Conservation (phyloP, 495 filamentous ascomycete genomes). For the Penicillium atrosanguineum region DNA sequence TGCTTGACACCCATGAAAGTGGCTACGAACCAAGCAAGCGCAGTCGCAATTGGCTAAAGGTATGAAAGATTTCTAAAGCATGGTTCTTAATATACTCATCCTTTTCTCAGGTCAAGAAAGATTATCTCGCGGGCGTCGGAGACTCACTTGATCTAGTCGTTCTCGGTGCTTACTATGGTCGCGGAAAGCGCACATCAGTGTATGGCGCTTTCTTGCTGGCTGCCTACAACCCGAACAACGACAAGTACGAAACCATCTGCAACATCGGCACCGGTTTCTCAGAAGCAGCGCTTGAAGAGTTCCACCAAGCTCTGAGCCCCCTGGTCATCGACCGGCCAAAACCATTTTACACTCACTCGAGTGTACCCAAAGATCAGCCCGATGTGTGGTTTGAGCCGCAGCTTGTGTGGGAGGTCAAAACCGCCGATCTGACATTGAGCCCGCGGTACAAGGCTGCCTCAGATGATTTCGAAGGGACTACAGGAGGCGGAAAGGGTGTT, state of each 20-base stretch:
- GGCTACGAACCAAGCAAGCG: conserved; percentile 94
- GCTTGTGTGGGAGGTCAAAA: conserved; percentile 96
- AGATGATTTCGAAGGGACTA: conserved; percentile 55
- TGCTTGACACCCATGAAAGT: conserved; percentile 88
- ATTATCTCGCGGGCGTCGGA: conserved; percentile 88
- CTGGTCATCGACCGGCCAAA: conserved; percentile 85
- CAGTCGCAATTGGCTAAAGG: conserved; percentile 97
- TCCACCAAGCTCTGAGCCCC: conserved; percentile 67
- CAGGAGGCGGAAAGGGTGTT: conserved; percentile 76
- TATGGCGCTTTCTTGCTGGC: conserved; percentile 95
- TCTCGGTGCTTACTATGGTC: conserved; percentile 89
- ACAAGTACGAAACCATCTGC: conserved; percentile 91
- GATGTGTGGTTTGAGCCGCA: conserved; percentile 98
- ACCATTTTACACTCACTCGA: conserved; percentile 87
- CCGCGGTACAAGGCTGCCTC: conserved; percentile 82
- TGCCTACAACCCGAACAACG: conserved; percentile 76
- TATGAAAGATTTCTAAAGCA: conserved; percentile 25
- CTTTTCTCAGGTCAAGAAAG: conserved; percentile 79
- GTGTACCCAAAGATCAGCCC: conserved; percentile 83
- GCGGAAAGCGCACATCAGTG: conserved; percentile 89
- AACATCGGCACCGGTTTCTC: conserved; percentile 98
- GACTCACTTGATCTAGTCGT: conserved; percentile 97
- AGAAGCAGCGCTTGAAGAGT: conserved; percentile 77
- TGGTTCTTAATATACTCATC: conserved; percentile 1
- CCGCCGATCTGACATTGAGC: conserved; percentile 88